These are phyloP conservation scores for Globisporangium radiosum DNA, from an alignment of 352 stramenopile genomes.

Conservation along the genomic window DNA sequence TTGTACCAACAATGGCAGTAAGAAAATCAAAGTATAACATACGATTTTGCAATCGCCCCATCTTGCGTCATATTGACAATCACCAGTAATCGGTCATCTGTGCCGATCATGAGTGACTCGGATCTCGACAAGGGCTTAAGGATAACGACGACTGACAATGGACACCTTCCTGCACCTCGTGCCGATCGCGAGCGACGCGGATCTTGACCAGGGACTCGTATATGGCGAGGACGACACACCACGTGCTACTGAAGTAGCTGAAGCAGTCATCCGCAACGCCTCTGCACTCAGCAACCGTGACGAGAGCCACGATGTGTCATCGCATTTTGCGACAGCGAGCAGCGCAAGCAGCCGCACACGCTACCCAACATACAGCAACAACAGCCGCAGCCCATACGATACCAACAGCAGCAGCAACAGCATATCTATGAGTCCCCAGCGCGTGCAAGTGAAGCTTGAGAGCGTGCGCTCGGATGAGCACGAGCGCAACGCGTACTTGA, in stretches of 20 bases:
- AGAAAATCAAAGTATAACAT: too few species aligned
- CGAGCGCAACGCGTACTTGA: slow-evolving; percentile 39
- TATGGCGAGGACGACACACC: slow-evolving; percentile 43
- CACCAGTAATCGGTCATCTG: too few species aligned
- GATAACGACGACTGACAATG: slow-evolving; percentile 15
- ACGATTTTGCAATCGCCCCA: too few species aligned
- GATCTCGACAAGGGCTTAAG: too few species aligned
- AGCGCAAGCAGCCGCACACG: background rate
- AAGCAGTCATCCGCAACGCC: background rate
- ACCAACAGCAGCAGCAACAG: background rate
- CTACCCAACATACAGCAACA: slow-evolving; percentile 2
- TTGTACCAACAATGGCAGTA: too few species aligned
- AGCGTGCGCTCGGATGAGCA: slow-evolving; percentile 14
- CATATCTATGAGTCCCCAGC: too few species aligned
- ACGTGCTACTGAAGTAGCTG: too few species aligned
- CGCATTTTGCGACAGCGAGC: slow-evolving; percentile 16
- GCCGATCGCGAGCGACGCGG: slow-evolving; percentile 26
- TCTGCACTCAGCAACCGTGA: slow-evolving; percentile 18
- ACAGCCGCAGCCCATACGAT: background rate
- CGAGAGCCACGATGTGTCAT: slow-evolving; percentile 16
- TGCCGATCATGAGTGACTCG: too few species aligned
- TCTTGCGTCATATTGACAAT: too few species aligned
- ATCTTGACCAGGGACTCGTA: slow-evolving; percentile 30
- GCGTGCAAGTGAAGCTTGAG: too few species aligned
- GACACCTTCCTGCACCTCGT: slow-evolving; percentile 62